Evolutionary conservation across 208 protist species (phyloP), one percentile per base, ranked within the genome.

Genomic region (Cochliopodium minus): DNA sequence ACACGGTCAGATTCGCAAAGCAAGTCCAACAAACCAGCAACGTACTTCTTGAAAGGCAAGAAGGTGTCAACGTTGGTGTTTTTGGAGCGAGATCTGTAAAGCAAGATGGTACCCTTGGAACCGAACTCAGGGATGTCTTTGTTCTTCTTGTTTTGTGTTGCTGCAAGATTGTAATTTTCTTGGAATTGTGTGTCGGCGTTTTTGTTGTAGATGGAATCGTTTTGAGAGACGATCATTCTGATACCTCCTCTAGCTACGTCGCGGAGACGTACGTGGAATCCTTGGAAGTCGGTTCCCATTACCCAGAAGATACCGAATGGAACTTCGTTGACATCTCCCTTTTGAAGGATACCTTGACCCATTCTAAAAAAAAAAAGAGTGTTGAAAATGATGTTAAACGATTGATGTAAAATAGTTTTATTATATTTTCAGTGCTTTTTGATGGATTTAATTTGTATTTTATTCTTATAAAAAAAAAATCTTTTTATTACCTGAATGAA

Each of bases 81-180:
- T n/a, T 43, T n/a, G 38, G 17, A 43, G n/a, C n/a, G n/a, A n/a
- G n/a, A n/a, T n/a, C 38, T 43, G 38, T 43, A 43, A 23, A 85
- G 71, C n/a, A 87, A 76, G 43, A 87, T 80, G 0, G 83, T 92
- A 38, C 86, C 87, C 77, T 95, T 95, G 62, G 79, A 87, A 42
- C 89, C 89, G 61, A 83, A 84, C 66, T 95, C 90, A 26, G 90
- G 86, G 54, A 95, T 94, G 66, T 95, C 90, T 72, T 94, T 93
- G 70, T 94, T 94, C 74, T 94, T 92, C 26, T 81, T 72, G 59
- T 90, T 72, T 73, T 94, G 87, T 11, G 88, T 94, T 57, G 71
- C 64, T 42, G 90, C 90, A 23, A 95, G 83, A 72, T 91, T 90
- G 82, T 93, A 94, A 72, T 89, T 91, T 63, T 95, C 88, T 67